phyloP scores from a whole-genome alignment of 2,329 filamentous ascomycete species.

The Cercospora sp. region DNA sequence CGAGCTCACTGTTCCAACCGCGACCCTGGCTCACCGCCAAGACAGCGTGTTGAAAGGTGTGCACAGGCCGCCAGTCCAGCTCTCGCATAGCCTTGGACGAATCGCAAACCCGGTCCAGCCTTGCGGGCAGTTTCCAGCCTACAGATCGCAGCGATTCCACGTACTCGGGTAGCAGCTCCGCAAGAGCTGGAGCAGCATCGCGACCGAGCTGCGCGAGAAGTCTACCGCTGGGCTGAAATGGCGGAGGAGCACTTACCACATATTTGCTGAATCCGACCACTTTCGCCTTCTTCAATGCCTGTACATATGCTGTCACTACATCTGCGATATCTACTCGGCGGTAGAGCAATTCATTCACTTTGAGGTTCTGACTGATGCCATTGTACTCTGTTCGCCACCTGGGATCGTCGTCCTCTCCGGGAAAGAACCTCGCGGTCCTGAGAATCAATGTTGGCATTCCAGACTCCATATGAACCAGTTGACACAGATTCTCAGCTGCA shows the following conservation, averaged over 20 bases:
- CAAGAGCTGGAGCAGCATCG: neutral
- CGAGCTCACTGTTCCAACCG: neutral
- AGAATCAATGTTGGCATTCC: too few relatives aligned
- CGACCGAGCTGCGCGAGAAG: neutral
- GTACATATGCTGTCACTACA: too few relatives aligned
- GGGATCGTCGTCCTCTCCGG: too few relatives aligned
- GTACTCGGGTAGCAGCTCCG: neutral
- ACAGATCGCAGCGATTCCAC: constrained; percentile 7
- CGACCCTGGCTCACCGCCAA: neutral
- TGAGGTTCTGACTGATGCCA: too few relatives aligned
- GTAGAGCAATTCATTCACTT: too few relatives aligned
- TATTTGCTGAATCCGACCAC: neutral
- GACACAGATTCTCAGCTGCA: too few relatives aligned
- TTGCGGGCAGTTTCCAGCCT: constrained; percentile 18
- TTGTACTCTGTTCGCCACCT: too few relatives aligned
- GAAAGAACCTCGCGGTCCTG: too few relatives aligned
- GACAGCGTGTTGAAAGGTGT: constrained; percentile 19
- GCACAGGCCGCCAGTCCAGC: constrained; percentile 17
- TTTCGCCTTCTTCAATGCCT: neutral
- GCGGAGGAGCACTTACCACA: too few relatives aligned
- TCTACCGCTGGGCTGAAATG: too few relatives aligned
- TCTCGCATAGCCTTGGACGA: constrained; percentile 18
- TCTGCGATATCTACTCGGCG: too few relatives aligned
- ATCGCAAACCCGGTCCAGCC: constrained; percentile 22
- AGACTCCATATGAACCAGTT: too few relatives aligned